Percentiles rank a stretch among this genome's conserved stretches.
Evolutionary conservation across 2,329 filamentous ascomycete genomes (phyloP).

Genomic region (Fusarium nematophilum): DNA sequence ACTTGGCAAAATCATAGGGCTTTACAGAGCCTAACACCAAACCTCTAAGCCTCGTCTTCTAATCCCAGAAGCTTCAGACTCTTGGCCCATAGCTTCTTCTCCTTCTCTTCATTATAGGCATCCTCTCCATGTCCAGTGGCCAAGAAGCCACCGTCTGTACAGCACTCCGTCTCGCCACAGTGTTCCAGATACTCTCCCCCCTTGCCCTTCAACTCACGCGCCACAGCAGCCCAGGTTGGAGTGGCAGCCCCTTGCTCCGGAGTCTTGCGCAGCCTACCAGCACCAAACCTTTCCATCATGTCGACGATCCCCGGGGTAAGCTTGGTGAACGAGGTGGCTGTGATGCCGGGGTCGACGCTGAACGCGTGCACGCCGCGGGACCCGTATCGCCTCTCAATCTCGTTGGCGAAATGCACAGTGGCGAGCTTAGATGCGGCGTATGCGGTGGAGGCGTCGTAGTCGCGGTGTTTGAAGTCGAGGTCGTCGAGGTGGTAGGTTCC

Average conservation of each 20-base stretch:
- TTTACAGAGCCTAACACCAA: no score
- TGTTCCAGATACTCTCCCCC: conserved; percentile 3
- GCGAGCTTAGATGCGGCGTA: conserved; percentile 1
- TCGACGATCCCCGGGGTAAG: not conserved
- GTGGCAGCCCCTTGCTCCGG: not conserved
- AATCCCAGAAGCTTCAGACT: not conserved
- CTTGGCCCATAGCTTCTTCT: not conserved
- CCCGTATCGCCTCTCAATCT: not conserved
- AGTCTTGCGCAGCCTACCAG: not conserved
- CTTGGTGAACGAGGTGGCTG: not conserved
- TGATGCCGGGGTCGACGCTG: conserved; percentile 4
- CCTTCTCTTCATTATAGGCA: not conserved
- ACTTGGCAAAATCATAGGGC: no score
- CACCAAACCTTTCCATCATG: conserved; percentile 1
- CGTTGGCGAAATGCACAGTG: not conserved
- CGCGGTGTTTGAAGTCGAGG: not conserved
- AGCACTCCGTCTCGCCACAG: conserved; percentile 2
- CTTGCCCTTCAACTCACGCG: conserved; percentile 1
- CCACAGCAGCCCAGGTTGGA: not conserved
- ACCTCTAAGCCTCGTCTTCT: no score
- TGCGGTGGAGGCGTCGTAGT: not conserved
- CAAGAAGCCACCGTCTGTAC: not conserved
- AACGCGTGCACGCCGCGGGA: not conserved
- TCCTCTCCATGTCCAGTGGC: not conserved
- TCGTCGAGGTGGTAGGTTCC: not conserved